Evolutionary conservation across 2,329 filamentous ascomycete genomes (phyloP).

Genomic region (Neopestalotiopsis rosae): DNA sequence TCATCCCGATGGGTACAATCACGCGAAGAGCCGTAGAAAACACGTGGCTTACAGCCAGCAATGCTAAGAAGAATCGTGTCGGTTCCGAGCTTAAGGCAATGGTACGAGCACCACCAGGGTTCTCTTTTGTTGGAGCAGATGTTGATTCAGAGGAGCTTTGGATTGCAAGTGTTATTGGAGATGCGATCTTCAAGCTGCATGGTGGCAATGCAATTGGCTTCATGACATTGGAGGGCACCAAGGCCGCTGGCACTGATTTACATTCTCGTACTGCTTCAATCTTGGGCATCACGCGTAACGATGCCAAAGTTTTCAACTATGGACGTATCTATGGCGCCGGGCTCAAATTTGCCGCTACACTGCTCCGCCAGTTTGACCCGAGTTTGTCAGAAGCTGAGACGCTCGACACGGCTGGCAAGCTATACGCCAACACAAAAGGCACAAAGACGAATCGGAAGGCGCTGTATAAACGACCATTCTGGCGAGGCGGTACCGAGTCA

Average conservation of each 20-base stretch:
- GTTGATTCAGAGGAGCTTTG: conserved; percentile 97
- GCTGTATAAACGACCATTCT: conserved; percentile 79
- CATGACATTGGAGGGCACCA: conserved; percentile 97
- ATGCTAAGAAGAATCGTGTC: conserved; percentile 94
- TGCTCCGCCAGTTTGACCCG: conserved; percentile 94
- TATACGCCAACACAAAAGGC: conserved; percentile 92
- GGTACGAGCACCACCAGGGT: conserved; percentile 88
- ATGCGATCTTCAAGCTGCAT: conserved; percentile 92
- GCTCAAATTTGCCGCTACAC: conserved; percentile 86
- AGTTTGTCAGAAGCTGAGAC: conserved; percentile 81
- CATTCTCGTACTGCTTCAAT: conserved; percentile 94
- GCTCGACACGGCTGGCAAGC: conserved; percentile 72
- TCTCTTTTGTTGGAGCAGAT: conserved; percentile 94
- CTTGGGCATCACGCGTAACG: conserved; percentile 89
- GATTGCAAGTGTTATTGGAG: conserved; percentile 95
- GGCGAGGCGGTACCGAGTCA: conserved; percentile 94
- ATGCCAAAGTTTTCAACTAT: conserved; percentile 98
- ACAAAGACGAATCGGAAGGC: conserved; percentile 78
- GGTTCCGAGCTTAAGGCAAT: conserved; percentile 97
- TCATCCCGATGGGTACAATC: conserved; percentile 98
- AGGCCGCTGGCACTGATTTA: conserved; percentile 89
- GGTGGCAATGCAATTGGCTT: conserved; percentile 98
- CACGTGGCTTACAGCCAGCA: conserved; percentile 97
- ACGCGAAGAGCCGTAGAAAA: conserved; percentile 95
- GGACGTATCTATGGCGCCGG: conserved; percentile 98